Base-by-base conservation (phyloP, 306 rosid genomes). In the Datisca glomerata region DNA sequence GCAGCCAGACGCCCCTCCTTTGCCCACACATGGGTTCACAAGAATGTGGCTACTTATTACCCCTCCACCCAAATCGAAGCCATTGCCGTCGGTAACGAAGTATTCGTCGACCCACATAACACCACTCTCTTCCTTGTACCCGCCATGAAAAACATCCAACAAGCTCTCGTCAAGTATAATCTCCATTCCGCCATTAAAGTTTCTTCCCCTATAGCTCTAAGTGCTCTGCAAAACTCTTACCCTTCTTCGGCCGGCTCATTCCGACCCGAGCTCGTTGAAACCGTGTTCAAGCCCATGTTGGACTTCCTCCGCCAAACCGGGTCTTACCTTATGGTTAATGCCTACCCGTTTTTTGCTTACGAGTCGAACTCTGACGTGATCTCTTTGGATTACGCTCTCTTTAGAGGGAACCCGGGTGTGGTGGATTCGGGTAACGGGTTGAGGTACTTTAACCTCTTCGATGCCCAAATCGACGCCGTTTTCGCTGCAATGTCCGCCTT, bases 391-490 rank as follows among this genome's bases (percentile, higher is more conserved):
- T 91, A 91, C 21, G 98, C 98, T 0, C 35, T 91, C 4, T 91
- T 91, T 27, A 55, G 96, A 0, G 60, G 75, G 1, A 91, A 91
- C 37, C 94, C 94, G 6, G 98, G 98, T 0, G 74, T 68, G 2
- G 78, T 66, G 17, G 98, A 91, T 62, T 34, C 96, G 42, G 98
- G 94, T 15, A 84, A 74, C 56, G 82, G 85, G 38, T 68, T 84
- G 32, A 53, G 87, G 0, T 89, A 89, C 35, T 72, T 49, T 22
- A 91, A 57, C 65, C 68, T 91, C 15, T 80, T 91, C 41, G 98
- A 91, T 54, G 98, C 98, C 0, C 98, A 91, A 65, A 75, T 91
- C 51, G 98, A 91, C 61, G 98, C 98, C 57, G 96, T 91, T 47
- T 91, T 80, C 4, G 73, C 98, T 0, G 96, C 98, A 0, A 53